Evolutionary conservation across 129 eudicot species (phyloP).

Genomic region (Tagetes patula): DNA sequence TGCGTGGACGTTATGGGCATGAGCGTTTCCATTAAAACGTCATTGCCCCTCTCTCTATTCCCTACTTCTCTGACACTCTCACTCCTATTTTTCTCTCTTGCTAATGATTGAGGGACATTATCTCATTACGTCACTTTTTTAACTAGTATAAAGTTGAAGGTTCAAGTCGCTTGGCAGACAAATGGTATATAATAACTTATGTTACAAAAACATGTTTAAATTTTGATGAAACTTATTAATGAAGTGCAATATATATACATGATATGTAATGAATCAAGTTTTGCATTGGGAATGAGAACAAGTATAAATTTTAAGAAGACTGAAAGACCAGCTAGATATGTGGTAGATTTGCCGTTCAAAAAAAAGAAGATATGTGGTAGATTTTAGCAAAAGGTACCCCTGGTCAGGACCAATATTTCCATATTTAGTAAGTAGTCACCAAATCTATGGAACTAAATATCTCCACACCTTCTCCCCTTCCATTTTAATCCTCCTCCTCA

Average conservation of each 20-base stretch:
- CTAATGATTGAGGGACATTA: too few relatives aligned
- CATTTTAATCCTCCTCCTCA: slow-evolving; percentile 11
- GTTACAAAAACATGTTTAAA: neutral
- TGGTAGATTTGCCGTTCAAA: slow-evolving; percentile 15
- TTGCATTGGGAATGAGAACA: slow-evolving; percentile 36
- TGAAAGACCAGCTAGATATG: slow-evolving; percentile 27
- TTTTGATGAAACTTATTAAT: neutral
- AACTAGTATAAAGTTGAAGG: too few relatives aligned
- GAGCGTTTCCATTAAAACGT: too few relatives aligned
- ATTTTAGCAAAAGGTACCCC: slow-evolving; percentile 30
- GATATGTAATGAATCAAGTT: neutral
- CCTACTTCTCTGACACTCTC: too few relatives aligned
- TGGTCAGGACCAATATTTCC: slow-evolving; percentile 25
- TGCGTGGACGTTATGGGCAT: too few relatives aligned
- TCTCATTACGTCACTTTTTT: too few relatives aligned
- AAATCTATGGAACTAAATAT: slow-evolving; percentile 20
- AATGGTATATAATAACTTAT: too few relatives aligned
- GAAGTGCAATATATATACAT: neutral
- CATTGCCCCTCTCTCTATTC: too few relatives aligned
- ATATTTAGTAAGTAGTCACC: slow-evolving; percentile 32
- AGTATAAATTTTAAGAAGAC: slow-evolving; percentile 13
- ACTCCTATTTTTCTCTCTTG: too few relatives aligned
- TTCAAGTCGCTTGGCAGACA: too few relatives aligned
- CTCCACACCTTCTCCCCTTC: slow-evolving; percentile 12
- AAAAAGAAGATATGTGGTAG: slow-evolving; percentile 12